Evolutionary conservation across 73 alveolate genomes (phyloP), one percentile per base, ranked within the genome.

Genomic region (Durusdinium trenchii): DNA sequence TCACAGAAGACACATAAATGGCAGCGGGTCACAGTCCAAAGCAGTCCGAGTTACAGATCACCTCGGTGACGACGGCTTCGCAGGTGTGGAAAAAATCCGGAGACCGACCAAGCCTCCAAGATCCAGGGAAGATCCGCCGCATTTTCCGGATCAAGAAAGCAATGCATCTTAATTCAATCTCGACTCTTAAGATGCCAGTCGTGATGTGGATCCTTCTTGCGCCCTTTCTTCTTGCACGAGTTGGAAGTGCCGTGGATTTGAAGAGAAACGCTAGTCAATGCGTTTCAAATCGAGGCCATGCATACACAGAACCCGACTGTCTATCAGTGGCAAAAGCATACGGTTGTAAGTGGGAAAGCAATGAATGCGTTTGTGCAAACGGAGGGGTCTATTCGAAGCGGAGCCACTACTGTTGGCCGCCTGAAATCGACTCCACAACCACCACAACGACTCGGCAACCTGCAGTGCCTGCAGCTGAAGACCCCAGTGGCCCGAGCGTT

Each of bases 171-270:
- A 3, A 18, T 38, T 18, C 9, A 14, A 18, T 64, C n/a, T 4
- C 10, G n/a, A 64, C 10, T 38, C 28, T 64, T 30, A 30, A 16
- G 28, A 32, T 38, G 10, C n/a, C 45, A 16, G 79, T 43, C 28
- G n/a, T 64, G 79, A 26, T 26, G 84, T 73, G 48, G 84, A 73
- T 20, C 52, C 84, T 73, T 32, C 84, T 73, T 32, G 84, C 51
- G 0, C n/a, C 26, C 46, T n/a, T 14, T 0, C 40, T 73, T 73
- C 43, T 36, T 10, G 14, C 84, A 12, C 79, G n/a, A 43, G 79
- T 64, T 30, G 84, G 84, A 73, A n/a, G 84, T 73, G 84, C 84
- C 52, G 26, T 73, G 84, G 84, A 73, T 9, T n/a, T 32, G 84
- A 18, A 18, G 45, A 64, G 79, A 64, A 73, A 73, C 28, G 48